Conservation (phyloP, 371 early-diverging fungal species). For the Smittium culicis region DNA sequence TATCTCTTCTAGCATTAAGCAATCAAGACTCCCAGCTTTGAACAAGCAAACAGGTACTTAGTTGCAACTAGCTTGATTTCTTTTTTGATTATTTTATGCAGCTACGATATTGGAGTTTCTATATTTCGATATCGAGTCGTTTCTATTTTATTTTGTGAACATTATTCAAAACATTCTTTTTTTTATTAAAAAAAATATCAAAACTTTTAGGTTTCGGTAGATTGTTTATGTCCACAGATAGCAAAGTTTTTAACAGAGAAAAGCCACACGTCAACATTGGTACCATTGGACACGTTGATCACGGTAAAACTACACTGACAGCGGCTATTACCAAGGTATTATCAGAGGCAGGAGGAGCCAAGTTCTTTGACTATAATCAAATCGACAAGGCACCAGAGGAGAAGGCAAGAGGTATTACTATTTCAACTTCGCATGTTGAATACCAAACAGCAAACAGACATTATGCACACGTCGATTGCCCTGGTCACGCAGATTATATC, state of each 20-base stretch:
- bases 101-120: no score
- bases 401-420: slow-evolving; percentile 94
- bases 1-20: no score
- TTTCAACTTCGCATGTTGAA: slow-evolving; percentile 90
- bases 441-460: slow-evolving; percentile 83
- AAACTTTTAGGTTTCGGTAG: not conserved
- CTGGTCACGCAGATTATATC: slow-evolving; percentile 99
- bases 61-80: no score
- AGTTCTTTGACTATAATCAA: slow-evolving; percentile 66
- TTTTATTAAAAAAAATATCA: no score
- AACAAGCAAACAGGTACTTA: no score
- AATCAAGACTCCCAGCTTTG: no score
- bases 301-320: slow-evolving; percentile 98
- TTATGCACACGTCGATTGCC: slow-evolving; percentile 98
- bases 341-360: slow-evolving; percentile 56
- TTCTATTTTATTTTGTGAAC: no score
- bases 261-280: slow-evolving; percentile 99
- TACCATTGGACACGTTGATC: slow-evolving; percentile 99
- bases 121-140: no score
- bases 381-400: slow-evolving; percentile 98
- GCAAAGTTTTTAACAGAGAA: slow-evolving; percentile 48
- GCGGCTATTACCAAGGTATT: slow-evolving; percentile 97
- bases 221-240: slow-evolving; percentile 37
- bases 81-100: no score
- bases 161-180: no score